Evolutionary conservation across 2,329 filamentous ascomycete species (phyloP).

Genomic region (Sporothrix humicola): DNA sequence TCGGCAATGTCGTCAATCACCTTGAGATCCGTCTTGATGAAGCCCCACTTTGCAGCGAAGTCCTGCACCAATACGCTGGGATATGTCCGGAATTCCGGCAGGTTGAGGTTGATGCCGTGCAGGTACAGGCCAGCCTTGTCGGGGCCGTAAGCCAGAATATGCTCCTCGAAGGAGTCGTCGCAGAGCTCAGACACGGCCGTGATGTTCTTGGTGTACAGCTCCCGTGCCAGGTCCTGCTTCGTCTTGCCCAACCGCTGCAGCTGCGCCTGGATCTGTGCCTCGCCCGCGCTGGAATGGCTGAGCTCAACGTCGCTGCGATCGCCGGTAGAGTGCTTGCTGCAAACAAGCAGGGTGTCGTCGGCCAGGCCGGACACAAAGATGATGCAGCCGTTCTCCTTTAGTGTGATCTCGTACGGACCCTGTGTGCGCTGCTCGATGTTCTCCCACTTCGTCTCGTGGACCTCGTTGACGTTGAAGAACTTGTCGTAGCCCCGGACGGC

Average conservation of each 20-base stretch:
- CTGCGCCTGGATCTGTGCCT: slow-evolving; percentile 81
- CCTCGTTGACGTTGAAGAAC: slow-evolving; percentile 94
- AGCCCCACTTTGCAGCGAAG: slow-evolving; percentile 92
- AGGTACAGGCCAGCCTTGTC: slow-evolving; percentile 89
- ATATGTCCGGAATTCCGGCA: slow-evolving; percentile 90
- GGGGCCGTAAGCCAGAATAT: slow-evolving; percentile 86
- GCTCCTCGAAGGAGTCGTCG: slow-evolving; percentile 95
- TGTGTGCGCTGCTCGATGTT: slow-evolving; percentile 76
- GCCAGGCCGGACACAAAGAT: slow-evolving; percentile 94
- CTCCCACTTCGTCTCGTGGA: slow-evolving; percentile 79
- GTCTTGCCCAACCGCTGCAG: slow-evolving; percentile 78
- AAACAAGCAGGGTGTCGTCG: slow-evolving; percentile 89
- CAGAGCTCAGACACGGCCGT: slow-evolving; percentile 96
- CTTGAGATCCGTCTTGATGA: slow-evolving; percentile 84
- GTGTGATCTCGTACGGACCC: slow-evolving; percentile 91
- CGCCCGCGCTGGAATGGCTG: slow-evolving; percentile 85
- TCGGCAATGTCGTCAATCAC: slow-evolving; percentile 74
- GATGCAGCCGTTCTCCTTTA: slow-evolving; percentile 99
- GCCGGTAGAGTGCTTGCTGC: slow-evolving; percentile 97
- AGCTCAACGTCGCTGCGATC: slow-evolving; percentile 70
- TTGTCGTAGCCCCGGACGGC: slow-evolving; percentile 94
- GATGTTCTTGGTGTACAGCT: slow-evolving; percentile 79
- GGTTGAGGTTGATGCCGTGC: slow-evolving; percentile 93
- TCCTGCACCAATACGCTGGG: slow-evolving; percentile 80
- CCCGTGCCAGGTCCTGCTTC: slow-evolving; percentile 75